Evolutionary conservation across 1,284 basidiomycete genomes (phyloP), one percentile per base, ranked within the genome.

Genomic region (Leccinum griseonigrum): DNA sequence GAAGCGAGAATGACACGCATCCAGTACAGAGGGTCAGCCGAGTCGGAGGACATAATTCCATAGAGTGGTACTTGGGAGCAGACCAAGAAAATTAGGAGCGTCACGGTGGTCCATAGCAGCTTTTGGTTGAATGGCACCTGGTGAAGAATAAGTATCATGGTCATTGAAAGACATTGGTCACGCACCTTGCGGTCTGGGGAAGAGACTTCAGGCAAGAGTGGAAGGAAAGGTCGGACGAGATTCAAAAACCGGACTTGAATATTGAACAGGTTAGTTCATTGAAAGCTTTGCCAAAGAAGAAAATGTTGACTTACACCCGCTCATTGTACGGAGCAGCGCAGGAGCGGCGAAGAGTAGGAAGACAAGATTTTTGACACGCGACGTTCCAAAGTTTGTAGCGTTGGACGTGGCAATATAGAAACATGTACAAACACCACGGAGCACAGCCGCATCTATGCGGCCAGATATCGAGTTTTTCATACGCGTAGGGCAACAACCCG

Each of bases 1-100:
- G 95, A 97, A 38, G 97, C 97, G 63, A 98, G 87, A 79, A 99
- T 98, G 79, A 96, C 96, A 80, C 97, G 92, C 90, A 98, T 95
- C 97, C 97, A 99, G 83, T 97, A 98, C 56, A 99, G 87, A 13
- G 97, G 97, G 81, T 99, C 97, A 59, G 94, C 94, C 68, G 94
- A 96, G 84, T 97, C 95, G 57, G 94, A 96, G 55, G 94, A 97
- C 89, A 97, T 96, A 86, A 98, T 97, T 64, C 95, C 95, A 79
- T 97, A 96, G 56, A 98, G 85, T 8, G 95, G 95, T 52, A 97
- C 95, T 81, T 97, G 95, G 52, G 94, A 97, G 83, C 95, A 97
- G 67, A 97, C 94, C 74, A 98, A 81, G 91, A 97, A 97, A 77
- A 98, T 97, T 78, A 97, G 88, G 71, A 98, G 92, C 9, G 95